These are phyloP conservation scores for Diaporthe helianthi DNA, from an alignment of 2,329 filamentous ascomycete species.

Conservation along the genomic window DNA sequence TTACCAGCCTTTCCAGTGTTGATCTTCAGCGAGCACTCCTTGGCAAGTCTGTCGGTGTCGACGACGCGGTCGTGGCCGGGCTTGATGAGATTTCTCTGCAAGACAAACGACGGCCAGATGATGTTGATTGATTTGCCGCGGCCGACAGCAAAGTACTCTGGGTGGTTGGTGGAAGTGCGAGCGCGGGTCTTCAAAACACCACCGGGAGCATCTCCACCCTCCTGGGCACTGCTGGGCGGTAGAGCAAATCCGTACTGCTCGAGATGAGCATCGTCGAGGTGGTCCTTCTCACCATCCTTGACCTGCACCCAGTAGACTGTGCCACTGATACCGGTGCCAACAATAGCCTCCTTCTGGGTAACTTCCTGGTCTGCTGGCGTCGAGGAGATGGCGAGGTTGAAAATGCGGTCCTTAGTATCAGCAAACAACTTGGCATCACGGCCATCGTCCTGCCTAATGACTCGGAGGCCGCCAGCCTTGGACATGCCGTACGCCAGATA, in stretches of 20 bases:
- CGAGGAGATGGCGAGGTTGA: conserved; percentile 87
- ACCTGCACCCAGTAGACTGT: conserved; percentile 96
- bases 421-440: conserved; percentile 92
- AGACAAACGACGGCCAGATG: conserved; percentile 72
- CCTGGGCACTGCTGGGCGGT: conserved; percentile 82
- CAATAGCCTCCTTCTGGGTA: conserved; percentile 77
- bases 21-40: conserved; percentile 89
- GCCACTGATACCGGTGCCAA: conserved; percentile 92
- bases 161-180: conserved; percentile 85
- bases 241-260: conserved; percentile 89
- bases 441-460: conserved; percentile 94
- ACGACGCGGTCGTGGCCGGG: conserved; percentile 72
- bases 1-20: conserved; percentile 98
- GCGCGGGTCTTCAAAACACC: conserved; percentile 95
- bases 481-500: conserved; percentile 96
- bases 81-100: conserved; percentile 69
- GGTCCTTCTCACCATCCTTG: conserved; percentile 77
- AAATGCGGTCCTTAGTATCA: conserved; percentile 89
- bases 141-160: conserved; percentile 93
- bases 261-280: conserved; percentile 78
- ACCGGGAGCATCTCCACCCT: conserved; percentile 83
- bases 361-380: conserved; percentile 62
- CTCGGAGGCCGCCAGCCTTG: conserved; percentile 88
- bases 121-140: conserved; percentile 96
- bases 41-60: conserved; percentile 86